A percentile compares a stretch with the other conserved stretches of the same genome.
Evolutionary conservation across 2,329 filamentous ascomycete species (phyloP).

Genomic region (Chaetothyriales sp.): DNA sequence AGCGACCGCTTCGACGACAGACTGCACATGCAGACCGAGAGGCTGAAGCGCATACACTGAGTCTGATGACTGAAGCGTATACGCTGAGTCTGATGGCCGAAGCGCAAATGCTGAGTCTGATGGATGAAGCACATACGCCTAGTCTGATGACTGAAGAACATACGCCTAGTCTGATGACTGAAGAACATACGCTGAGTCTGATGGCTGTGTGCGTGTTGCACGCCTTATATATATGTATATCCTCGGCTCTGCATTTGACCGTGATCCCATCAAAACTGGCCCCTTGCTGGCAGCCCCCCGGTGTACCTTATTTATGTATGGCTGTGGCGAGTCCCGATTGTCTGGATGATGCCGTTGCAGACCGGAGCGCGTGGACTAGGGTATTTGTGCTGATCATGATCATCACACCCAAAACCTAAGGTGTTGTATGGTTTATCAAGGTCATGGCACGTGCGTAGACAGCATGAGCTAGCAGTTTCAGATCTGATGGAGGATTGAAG

Average conservation of each 20-base stretch:
- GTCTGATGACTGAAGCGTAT: not conserved
- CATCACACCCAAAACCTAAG: not conserved
- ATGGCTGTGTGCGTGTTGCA: constrained; percentile 1
- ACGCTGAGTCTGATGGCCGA: constrained; percentile 1
- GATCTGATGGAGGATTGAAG: not conserved
- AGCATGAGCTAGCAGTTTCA: not conserved
- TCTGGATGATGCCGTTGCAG: not conserved
- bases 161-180: too few relatives aligned
- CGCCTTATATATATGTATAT: too few relatives aligned
- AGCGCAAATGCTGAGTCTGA: too few relatives aligned
- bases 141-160: not conserved
- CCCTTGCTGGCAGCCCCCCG: too few relatives aligned
- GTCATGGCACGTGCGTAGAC: not conserved
- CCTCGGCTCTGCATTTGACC: not conserved
- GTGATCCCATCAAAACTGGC: not conserved
- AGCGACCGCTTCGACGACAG: constrained; percentile 19
- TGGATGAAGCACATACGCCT: constrained; percentile 16
- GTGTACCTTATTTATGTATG: not conserved
- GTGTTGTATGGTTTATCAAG: not conserved
- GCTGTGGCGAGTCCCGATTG: not conserved
- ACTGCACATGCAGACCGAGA: constrained; percentile 16
- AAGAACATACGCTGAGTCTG: too few relatives aligned
- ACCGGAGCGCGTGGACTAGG: not conserved
- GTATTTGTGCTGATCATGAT: not conserved
- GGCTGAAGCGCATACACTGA: constrained; percentile 17